Evolutionary conservation across 2,329 filamentous ascomycete genomes (phyloP), one percentile per base, ranked within the genome.

Genomic region (Phyllosticta citrichinensis): DNA sequence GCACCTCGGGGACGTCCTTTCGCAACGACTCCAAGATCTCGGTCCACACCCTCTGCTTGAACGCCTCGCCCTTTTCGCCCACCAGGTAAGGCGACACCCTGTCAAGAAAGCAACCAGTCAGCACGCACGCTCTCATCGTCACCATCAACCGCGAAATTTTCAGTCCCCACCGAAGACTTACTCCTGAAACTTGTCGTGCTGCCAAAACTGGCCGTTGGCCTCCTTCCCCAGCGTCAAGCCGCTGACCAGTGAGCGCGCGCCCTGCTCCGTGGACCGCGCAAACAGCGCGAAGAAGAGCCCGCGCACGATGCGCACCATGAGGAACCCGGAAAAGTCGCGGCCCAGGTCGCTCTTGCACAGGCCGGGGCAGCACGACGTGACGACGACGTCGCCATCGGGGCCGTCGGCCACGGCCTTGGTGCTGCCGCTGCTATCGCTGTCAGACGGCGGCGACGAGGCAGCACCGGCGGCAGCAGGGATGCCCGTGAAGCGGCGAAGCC

Each of bases 191-290:
- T 64, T 61, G 56, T 74, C 72, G 47, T 69, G 64, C 57, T 71
- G 66, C 71, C 71, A 75, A 55, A 74, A 75, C 11, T 69, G 65
- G 6, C 70, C 71, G 57, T 74, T 71, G 1, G 66, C 64, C 22
- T 62, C 64, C 62, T 73, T 70, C 6, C 73, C 73, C 52, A 71
- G 66, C 2, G 64, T 67, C 1, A 71, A 70, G 6, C 68, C 73
- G 52, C 71, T 74, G 25, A 77, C 74, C 20, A 79, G 65, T 1
- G 71, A 76, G 22, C 76, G 64, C 5, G 68, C 68, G 0, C 77
- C 77, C 2, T 73, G 71, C 60, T 78, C 76, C 0, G 74, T 76
- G 1, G 68, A 71, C 2, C 76, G 65, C 2, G 71, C 74, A 14
- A 73, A 63, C 3, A 71, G 22, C 2, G 67, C 62, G 2, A 65